These are phyloP conservation scores for Ligustrum vulgare DNA, from an alignment of 257 asterid genomes.

Conservation along the genomic window DNA sequence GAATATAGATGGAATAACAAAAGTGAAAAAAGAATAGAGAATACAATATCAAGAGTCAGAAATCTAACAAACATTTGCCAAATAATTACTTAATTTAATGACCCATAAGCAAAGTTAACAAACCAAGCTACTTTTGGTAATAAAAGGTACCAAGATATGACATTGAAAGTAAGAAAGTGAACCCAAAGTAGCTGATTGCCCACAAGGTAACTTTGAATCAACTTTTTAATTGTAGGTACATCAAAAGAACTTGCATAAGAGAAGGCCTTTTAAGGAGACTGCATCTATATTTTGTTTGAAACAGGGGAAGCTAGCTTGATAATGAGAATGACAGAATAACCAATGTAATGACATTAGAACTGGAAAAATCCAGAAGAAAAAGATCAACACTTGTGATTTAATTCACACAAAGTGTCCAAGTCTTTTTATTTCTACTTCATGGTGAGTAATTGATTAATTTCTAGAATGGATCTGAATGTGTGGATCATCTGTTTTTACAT, in stretches of 20 bases:
- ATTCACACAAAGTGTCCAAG: neutral
- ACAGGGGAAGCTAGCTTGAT: neutral
- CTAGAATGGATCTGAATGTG: neutral
- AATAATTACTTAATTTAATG: neutral
- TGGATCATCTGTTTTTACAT: neutral
- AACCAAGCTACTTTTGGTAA: neutral
- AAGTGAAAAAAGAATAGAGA: conserved; percentile 16
- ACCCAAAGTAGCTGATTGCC: neutral
- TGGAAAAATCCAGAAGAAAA: neutral
- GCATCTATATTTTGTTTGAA: neutral
- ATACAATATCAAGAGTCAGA: conserved; percentile 1
- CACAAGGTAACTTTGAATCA: neutral
- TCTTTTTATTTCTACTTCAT: neutral
- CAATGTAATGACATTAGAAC: neutral
- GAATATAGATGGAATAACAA: neutral
- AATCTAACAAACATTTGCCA: neutral
- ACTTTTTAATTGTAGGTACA: neutral
- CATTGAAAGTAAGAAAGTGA: neutral
- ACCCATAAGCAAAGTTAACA: neutral
- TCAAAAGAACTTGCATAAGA: neutral
- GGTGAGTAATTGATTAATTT: neutral
- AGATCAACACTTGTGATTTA: neutral
- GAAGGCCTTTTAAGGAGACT: neutral
- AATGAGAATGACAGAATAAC: neutral
- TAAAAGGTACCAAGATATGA: neutral